phyloP scores from a whole-genome alignment of 805 yeast species.

The Saccharomycopsis guyanensis region DNA sequence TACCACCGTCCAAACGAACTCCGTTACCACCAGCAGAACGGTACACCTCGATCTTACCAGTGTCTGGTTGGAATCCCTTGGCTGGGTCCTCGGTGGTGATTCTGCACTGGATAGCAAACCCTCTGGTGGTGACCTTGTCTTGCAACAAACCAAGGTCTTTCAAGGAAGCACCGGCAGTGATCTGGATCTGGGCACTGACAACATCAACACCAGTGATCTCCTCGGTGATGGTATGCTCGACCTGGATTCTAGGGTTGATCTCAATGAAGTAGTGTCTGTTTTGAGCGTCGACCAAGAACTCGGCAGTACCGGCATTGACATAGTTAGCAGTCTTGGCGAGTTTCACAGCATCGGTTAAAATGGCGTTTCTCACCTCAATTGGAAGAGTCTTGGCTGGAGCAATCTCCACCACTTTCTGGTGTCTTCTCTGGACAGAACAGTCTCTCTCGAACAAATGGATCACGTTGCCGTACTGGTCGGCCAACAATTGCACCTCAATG shows the following conservation, averaged over 20 bases:
- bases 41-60: conserved; percentile 96
- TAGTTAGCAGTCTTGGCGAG: conserved; percentile 84
- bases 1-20: conserved; percentile 97
- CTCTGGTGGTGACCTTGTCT: conserved; percentile 91
- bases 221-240: conserved; percentile 97
- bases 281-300: conserved; percentile 86
- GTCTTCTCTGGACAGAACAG: conserved; percentile 99
- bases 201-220: conserved; percentile 97
- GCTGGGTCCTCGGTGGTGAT: conserved; percentile 98
- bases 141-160: conserved; percentile 88
- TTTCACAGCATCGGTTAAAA: conserved; percentile 88
- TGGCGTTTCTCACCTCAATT: conserved; percentile 76
- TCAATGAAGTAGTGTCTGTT: conserved; percentile 96
- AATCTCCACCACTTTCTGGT: conserved; percentile 96
- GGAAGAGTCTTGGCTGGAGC: conserved; percentile 96
- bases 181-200: conserved; percentile 97
- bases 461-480: conserved; percentile 90
- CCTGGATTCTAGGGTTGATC: conserved; percentile 97
- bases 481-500: conserved; percentile 93
- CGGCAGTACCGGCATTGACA: conserved; percentile 98
- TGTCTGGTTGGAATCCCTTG: conserved; percentile 95
- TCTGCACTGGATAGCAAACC: conserved; percentile 98
- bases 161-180: conserved; percentile 95
- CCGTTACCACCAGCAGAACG: conserved; percentile 99
- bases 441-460: conserved; percentile 95